Conservation (phyloP, 2,329 filamentous ascomycete species). For the Neofusicoccum sp. region DNA sequence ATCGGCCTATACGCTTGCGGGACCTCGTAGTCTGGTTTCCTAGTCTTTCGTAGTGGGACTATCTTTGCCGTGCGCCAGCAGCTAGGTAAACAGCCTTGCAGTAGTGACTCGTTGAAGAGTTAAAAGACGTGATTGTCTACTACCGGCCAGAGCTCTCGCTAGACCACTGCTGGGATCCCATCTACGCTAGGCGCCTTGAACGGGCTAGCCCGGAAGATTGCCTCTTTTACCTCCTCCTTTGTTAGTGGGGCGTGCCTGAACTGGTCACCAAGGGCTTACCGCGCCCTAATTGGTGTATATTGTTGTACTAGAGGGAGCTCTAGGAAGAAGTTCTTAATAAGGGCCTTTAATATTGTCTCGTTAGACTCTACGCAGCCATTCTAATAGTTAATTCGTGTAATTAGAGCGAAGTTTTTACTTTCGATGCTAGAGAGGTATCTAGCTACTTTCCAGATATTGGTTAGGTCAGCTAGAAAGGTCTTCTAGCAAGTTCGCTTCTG, state of each 20-base stretch:
- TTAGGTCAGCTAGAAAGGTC: background rate
- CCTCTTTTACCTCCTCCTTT: background rate
- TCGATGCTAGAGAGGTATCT: background rate
- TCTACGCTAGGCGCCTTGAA: background rate
- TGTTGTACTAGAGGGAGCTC: background rate
- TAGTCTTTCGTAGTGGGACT: conserved; percentile 30
- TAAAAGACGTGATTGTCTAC: background rate
- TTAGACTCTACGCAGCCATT: background rate
- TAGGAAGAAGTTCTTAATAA: background rate
- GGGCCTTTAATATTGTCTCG: background rate
- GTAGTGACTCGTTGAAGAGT: background rate
- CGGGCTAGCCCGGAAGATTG: background rate
- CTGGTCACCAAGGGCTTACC: background rate
- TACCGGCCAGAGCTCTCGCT: background rate
- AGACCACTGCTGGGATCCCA: background rate
- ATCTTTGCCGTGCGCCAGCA: conserved; percentile 32
- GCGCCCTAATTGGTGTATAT: background rate
- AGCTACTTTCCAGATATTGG: background rate
- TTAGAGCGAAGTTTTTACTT: background rate
- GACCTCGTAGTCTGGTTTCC: conserved; percentile 30
- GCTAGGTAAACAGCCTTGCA: too few species aligned
- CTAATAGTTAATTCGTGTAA: background rate
- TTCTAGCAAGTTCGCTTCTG: background rate
- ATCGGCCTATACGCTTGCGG: conserved; percentile 32
- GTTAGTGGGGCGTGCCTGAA: background rate